Percentiles rank a stretch among this genome's conserved stretches.
phyloP scores from a whole-genome alignment of 306 rosid genomes.

The Ceratonia siliqua region DNA sequence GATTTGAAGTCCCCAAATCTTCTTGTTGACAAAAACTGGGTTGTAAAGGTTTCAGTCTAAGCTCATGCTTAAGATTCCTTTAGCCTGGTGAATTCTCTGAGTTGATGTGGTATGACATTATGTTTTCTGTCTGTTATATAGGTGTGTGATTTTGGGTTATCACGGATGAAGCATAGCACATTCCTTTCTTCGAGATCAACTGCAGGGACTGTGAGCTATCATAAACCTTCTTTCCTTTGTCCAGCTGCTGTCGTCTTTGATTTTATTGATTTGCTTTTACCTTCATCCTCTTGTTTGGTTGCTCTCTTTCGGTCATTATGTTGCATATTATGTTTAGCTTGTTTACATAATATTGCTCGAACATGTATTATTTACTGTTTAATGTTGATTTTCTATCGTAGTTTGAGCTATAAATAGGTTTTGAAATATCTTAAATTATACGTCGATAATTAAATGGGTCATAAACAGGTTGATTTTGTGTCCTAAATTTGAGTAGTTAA shows the following conservation, averaged over 20 bases:
- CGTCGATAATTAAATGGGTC: neutral
- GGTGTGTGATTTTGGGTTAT: conserved; percentile 98
- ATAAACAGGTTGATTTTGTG: no score
- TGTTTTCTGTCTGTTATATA: conserved; percentile 35
- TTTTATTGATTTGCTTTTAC: conserved; percentile 16
- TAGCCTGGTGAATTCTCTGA: neutral
- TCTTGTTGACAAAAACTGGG: conserved; percentile 91
- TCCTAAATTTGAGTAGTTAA: no score
- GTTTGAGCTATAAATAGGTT: neutral
- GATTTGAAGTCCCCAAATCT: conserved; percentile 97
- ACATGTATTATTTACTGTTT: neutral
- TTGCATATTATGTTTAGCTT: neutral
- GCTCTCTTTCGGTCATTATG: neutral
- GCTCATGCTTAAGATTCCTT: conserved; percentile 15
- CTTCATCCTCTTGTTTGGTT: conserved; percentile 2
- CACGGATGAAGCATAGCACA: conserved; percentile 90
- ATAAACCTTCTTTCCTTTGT: conserved; percentile 27
- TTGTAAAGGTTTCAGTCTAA: conserved; percentile 65
- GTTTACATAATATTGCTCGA: neutral
- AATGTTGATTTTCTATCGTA: neutral
- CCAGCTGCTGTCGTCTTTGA: neutral
- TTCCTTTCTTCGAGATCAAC: conserved; percentile 97
- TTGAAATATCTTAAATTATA: neutral
- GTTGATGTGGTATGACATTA: neutral
- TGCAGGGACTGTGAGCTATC: conserved; percentile 89